Evolutionary conservation across 2,329 filamentous ascomycete genomes (phyloP).

Genomic region (Ambrosiella xylebori): DNA sequence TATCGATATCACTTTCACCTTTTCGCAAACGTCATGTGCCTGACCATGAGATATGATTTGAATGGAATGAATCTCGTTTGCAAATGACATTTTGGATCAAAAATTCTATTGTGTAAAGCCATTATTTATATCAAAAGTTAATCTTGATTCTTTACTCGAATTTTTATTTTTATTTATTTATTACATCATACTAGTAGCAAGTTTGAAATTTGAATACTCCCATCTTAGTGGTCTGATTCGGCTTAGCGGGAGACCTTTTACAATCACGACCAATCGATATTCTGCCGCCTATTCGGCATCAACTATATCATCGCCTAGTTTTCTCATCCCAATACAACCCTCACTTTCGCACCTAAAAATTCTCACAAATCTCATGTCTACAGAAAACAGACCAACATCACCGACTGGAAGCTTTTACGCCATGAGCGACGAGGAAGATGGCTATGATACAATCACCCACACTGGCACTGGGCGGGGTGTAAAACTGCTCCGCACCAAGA

Average conservation of each 20-base stretch:
- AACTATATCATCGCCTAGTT: not conserved
- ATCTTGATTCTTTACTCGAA: not conserved
- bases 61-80: not conserved
- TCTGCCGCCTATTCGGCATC: constrained; percentile 6
- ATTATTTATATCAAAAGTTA: not conserved
- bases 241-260: constrained; percentile 11
- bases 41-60: not conserved
- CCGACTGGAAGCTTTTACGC: constrained; percentile 85
- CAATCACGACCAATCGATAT: constrained; percentile 1
- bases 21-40: not conserved
- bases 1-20: too few species aligned
- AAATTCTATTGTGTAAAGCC: not conserved
- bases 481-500: constrained; percentile 88
- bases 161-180: not conserved
- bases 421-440: constrained; percentile 87
- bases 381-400: constrained; percentile 33
- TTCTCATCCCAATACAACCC: not conserved
- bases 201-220: not conserved
- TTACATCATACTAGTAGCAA: not conserved
- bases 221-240: constrained; percentile 6
- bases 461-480: constrained; percentile 62
- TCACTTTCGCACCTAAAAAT: not conserved
- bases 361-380: constrained; percentile 10
- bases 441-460: constrained; percentile 85
- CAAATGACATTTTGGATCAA: not conserved